These are phyloP conservation scores for Leucaena leucocephala DNA, from an alignment of 306 rosid species.

Conservation along the genomic window DNA sequence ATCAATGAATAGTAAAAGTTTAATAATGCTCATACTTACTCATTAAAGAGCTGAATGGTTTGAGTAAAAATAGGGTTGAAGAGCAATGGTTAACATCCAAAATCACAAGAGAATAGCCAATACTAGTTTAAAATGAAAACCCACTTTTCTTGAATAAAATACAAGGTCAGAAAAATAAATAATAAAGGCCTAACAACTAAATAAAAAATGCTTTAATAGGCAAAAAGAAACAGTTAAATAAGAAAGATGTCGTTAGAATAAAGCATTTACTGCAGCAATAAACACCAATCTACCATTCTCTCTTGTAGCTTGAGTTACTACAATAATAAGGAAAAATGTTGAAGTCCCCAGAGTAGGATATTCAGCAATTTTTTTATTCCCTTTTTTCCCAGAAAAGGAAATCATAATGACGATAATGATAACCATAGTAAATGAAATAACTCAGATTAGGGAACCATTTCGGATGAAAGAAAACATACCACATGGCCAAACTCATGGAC, in stretches of 20 bases:
- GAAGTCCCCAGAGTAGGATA: slow-evolving; percentile 15
- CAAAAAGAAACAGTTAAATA: not conserved
- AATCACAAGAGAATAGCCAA: not conserved
- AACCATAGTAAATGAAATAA: slow-evolving; percentile 8
- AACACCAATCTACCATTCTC: not conserved
- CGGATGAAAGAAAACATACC: slow-evolving; percentile 65
- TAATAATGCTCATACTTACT: not conserved
- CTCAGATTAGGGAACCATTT: slow-evolving; percentile 30
- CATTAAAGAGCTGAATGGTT: not conserved
- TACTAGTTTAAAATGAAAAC: not conserved
- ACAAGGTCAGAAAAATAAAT: not conserved
- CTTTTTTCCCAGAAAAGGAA: slow-evolving; percentile 11
- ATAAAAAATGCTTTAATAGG: not conserved
- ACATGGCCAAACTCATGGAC: slow-evolving; percentile 97
- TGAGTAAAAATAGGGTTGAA: not conserved
- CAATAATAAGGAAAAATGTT: not conserved
- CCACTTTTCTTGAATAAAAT: not conserved
- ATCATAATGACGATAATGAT: slow-evolving; percentile 21
- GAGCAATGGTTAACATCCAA: not conserved
- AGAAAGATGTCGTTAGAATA: not conserved
- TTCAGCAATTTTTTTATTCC: not conserved
- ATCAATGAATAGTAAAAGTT: not conserved
- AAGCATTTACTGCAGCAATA: slow-evolving; percentile 3
- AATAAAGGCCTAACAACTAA: not conserved
- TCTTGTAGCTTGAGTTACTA: not conserved